Base-by-base conservation (phyloP, 495 filamentous ascomycete genomes). In the Amphirosellinia nigrospora region DNA sequence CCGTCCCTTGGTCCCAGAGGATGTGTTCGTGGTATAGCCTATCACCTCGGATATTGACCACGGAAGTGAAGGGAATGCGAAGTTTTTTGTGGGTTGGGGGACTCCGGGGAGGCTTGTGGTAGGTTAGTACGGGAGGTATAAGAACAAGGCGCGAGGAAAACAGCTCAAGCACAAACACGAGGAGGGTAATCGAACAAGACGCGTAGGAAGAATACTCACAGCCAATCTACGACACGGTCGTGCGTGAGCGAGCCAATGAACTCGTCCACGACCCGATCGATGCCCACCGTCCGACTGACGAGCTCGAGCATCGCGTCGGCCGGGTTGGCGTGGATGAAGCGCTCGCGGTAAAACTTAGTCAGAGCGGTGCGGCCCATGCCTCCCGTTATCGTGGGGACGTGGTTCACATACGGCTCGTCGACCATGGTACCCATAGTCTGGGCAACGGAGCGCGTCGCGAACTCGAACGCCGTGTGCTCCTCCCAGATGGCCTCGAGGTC, bases 1-100 rank as follows among this genome's bases (percentile, higher is more conserved):
- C 90, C 19, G 87, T 90, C 1, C 91, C 93, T 77, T 97, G 93
- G 74, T 97, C 94, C 93, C 93, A 97, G 71, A 92, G 90, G 21
- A 94, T 89, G 73, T 95, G 91, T 78, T 97, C 94, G 63, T 92
- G 89, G 75, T 89, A 94, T 4, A 97, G 81, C 60, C 88, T 88
- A 5, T 91, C 91, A 3, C 87, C 92, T 16, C 93, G 84, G 60
- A 96, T 81, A 68, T 90, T 90, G 34, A 96, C 91, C 13, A 96
- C 89, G 70, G 86, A 89, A 4, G 93, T 91, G 23, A 96, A 81
- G 0, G 92, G 88, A 16, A 97, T 82, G 65, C 92, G 88, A 3
- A 96, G 86, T 39, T 83, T 79, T 62, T 84, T 87, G 52, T 87
- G 81, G 1, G 93, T 97, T 4, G 93, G 86, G 0, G 88, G 0